These are phyloP conservation scores for Acidomyces sp. DNA, from an alignment of 495 filamentous ascomycete genomes.

Conservation along the genomic window DNA sequence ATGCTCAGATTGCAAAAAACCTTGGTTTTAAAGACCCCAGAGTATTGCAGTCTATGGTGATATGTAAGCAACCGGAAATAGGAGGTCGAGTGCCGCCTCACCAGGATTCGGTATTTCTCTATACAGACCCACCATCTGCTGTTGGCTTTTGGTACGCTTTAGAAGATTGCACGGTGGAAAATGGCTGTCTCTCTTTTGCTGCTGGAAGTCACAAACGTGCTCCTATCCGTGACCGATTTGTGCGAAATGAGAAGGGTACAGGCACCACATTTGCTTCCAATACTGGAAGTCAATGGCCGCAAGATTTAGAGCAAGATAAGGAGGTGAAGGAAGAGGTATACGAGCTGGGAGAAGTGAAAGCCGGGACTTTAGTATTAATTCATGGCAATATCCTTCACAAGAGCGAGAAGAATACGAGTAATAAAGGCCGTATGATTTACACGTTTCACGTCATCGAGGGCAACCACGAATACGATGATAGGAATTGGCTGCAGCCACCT, in stretches of 20 bases:
- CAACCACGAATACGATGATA: constrained; percentile 63
- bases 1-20: constrained; percentile 53
- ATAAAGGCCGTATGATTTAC: constrained; percentile 82
- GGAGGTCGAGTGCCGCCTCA: constrained; percentile 78
- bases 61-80: constrained; percentile 95
- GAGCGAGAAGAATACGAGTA: constrained; percentile 80
- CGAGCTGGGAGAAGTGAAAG: constrained; percentile 66
- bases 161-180: constrained; percentile 72
- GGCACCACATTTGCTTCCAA: constrained; percentile 47
- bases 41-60: constrained; percentile 88
- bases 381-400: constrained; percentile 95
- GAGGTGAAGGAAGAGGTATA: constrained; percentile 40
- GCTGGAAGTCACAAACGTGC: constrained; percentile 61
- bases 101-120: constrained; percentile 85
- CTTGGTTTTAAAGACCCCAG: constrained; percentile 64
- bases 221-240: constrained; percentile 56
- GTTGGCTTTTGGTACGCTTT: constrained; percentile 94
- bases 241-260: constrained; percentile 42
- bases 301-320: constrained; percentile 24
- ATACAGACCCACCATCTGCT: constrained; percentile 77
- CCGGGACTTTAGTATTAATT: constrained; percentile 79
- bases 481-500: constrained; percentile 87
- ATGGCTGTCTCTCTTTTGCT: constrained; percentile 79
- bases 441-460: constrained; percentile 97
- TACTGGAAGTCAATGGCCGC: constrained; percentile 35